phyloP scores from a whole-genome alignment of 73 alveolate genomes.

The Effrenium voratum region DNA sequence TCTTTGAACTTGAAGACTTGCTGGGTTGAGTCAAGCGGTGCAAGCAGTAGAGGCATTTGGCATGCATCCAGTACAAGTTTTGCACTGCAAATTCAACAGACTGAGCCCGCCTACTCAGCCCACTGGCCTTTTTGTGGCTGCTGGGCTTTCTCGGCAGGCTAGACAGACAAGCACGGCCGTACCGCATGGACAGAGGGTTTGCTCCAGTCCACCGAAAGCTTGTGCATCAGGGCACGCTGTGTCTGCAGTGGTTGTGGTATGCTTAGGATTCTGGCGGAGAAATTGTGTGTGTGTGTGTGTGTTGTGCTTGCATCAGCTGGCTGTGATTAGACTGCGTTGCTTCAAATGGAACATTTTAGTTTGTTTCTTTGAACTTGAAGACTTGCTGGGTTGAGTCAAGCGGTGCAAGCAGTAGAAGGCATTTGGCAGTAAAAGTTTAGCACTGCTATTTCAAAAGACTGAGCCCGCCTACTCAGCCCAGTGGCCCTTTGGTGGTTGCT shows the following conservation, averaged over 20 bases:
- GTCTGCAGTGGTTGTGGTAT: not conserved
- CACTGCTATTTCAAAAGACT: not conserved
- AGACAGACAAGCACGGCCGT: constrained; percentile 42
- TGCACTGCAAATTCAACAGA: not conserved
- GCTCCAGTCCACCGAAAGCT: constrained; percentile 59
- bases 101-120: constrained; percentile 76
- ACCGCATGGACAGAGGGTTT: constrained; percentile 69
- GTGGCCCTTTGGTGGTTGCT: constrained; percentile 40
- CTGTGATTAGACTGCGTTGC: no score
- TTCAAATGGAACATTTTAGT: no score
- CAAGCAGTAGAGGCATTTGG: not conserved
- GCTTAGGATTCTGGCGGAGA: not conserved
- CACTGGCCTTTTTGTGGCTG: constrained; percentile 26
- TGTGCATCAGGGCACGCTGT: not conserved
- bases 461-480: constrained; percentile 74
- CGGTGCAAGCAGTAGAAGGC: not conserved
- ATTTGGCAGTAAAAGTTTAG: not conserved
- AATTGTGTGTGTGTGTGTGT: no score
- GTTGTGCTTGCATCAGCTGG: not conserved
- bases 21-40: not conserved
- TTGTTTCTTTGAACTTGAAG: no score
- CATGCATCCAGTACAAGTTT: not conserved
- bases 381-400: no score
- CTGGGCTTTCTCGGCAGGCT: constrained; percentile 88
- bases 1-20: no score